A percentile compares a stretch with the other conserved stretches of the same genome.
Evolutionary conservation across 371 early-diverging fungal species (phyloP).

Genomic region (Mitosporidium daphniae): DNA sequence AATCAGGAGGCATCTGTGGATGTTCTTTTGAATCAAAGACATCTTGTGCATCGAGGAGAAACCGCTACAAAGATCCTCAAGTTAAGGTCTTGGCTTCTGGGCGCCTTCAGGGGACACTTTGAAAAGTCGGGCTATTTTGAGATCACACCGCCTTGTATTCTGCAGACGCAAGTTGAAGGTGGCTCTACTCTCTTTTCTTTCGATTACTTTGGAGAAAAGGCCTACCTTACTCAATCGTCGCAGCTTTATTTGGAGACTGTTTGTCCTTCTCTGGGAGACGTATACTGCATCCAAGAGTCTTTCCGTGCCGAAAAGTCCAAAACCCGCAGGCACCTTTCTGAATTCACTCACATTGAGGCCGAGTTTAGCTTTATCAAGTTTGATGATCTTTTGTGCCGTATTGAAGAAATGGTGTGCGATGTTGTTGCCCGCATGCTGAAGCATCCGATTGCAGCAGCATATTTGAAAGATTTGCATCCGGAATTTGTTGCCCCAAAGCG

Average conservation of each 20-base stretch:
- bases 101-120: conserved; percentile 74
- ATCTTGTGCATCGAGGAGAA: conserved; percentile 78
- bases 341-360: conserved; percentile 94
- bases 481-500: conserved; percentile 34
- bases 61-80: conserved; percentile 49
- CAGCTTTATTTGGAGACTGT: conserved; percentile 96
- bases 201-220: conserved; percentile 83
- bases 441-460: conserved; percentile 24
- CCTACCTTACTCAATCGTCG: conserved; percentile 93
- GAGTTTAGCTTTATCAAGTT: conserved; percentile 81
- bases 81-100: conserved; percentile 46
- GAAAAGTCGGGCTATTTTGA: conserved; percentile 39
- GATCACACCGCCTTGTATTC: conserved; percentile 93
- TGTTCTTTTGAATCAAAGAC: conserved; percentile 59
- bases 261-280: conserved; percentile 70
- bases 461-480: conserved; percentile 62
- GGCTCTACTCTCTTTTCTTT: conserved; percentile 83
- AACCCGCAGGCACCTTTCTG: conserved; percentile 91
- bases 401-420: conserved; percentile 56
- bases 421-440: conserved; percentile 41
- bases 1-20: conserved; percentile 42
- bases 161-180: conserved; percentile 99
- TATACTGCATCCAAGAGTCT: conserved; percentile 84
- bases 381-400: conserved; percentile 41
- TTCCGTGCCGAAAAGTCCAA: conserved; percentile 97